Evolutionary conservation across 1,139 yeast species (phyloP).

Genomic region (Blastobotrys malaysiensis): DNA sequence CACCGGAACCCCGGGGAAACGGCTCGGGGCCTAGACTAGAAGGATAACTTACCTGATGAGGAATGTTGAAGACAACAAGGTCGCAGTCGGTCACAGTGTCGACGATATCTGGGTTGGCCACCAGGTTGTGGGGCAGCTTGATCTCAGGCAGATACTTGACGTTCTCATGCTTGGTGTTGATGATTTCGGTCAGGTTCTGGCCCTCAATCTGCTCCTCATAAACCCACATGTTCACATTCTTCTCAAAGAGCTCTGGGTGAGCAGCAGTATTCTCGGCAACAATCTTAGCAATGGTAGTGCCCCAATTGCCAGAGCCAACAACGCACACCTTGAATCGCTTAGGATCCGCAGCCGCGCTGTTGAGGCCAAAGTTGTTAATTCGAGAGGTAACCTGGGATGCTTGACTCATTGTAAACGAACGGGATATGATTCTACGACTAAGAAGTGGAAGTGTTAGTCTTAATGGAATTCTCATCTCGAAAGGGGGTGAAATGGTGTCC

Average conservation of each 20-base stretch:
- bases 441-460: not conserved
- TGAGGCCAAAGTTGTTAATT: constrained; percentile 12
- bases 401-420: not conserved
- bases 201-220: constrained; percentile 67
- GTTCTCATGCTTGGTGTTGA: constrained; percentile 81
- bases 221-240: constrained; percentile 89
- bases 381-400: constrained; percentile 13
- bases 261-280: constrained; percentile 78
- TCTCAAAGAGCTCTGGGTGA: constrained; percentile 61
- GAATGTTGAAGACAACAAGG: constrained; percentile 81
- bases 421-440: not conserved
- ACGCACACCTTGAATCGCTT: constrained; percentile 32
- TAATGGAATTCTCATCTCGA: not conserved
- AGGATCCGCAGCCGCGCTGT: not conserved
- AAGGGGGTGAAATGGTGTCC: not conserved
- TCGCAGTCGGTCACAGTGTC: constrained; percentile 73
- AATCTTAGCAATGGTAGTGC: constrained; percentile 91
- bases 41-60: constrained; percentile 54
- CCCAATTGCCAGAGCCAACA: constrained; percentile 53
- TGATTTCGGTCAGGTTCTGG: constrained; percentile 73
- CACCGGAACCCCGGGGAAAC: not conserved
- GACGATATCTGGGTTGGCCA: constrained; percentile 77
- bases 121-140: constrained; percentile 68
- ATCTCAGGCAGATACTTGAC: constrained; percentile 74
- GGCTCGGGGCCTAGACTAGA: not conserved